A percentile compares a stretch with the other conserved stretches of the same genome.
phyloP scores from a whole-genome alignment of 1,139 yeast species.

The Yamadazyma diddensiae region DNA sequence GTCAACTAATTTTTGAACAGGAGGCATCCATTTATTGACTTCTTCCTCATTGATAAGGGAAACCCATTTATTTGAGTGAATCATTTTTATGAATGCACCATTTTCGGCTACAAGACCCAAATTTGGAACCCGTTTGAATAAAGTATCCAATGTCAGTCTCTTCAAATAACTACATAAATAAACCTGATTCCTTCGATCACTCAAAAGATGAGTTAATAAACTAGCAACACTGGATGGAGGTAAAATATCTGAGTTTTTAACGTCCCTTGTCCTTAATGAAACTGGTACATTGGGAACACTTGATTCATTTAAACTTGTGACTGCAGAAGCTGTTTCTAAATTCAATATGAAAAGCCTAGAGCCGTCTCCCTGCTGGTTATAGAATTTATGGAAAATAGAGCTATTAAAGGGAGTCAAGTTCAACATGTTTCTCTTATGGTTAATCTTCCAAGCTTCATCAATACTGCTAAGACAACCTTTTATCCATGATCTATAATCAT shows the following conservation, averaged over 20 bases:
- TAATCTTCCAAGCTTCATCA: conserved; percentile 61
- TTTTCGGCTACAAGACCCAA: conserved; percentile 87
- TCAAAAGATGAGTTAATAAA: conserved; percentile 47
- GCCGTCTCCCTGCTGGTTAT: conserved; percentile 29
- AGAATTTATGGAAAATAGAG: conserved; percentile 35
- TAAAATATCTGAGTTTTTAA: conserved; percentile 28
- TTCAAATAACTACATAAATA: conserved; percentile 69
- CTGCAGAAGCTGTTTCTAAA: conserved; percentile 42
- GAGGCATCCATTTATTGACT: conserved; percentile 58
- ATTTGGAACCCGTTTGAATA: conserved; percentile 64
- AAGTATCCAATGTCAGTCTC: conserved; percentile 60
- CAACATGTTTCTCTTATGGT: conserved; percentile 29
- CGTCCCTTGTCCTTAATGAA: conserved; percentile 14
- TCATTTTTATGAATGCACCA: conserved; percentile 70
- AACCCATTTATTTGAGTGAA: conserved; percentile 59
- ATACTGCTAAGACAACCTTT: conserved; percentile 54
- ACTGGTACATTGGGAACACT: conserved; percentile 13
- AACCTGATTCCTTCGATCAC: conserved; percentile 56
- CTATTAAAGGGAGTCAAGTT: conserved; percentile 26
- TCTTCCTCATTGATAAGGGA: conserved; percentile 55
- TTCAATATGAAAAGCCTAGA: conserved; percentile 56
- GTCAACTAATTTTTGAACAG: conserved; percentile 56
- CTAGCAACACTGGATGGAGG: conserved; percentile 50
- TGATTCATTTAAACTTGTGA: conserved; percentile 18
- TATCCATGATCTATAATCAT: conserved; percentile 80